Base-by-base conservation (phyloP, 2,329 filamentous ascomycete genomes). In the Hypoxylon sp. region DNA sequence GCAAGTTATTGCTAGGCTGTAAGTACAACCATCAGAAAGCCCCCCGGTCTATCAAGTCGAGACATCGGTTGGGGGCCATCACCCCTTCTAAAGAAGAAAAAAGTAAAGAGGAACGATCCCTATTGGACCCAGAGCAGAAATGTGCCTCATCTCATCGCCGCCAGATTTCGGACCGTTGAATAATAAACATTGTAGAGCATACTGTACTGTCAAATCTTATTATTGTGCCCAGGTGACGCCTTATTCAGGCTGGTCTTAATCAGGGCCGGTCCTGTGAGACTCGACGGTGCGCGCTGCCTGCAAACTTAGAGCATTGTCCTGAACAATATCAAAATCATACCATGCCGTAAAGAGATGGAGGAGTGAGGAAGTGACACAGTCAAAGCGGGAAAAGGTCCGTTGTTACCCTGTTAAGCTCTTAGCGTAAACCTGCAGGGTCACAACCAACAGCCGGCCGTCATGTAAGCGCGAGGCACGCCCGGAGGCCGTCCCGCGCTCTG, bases 311-410 rank as follows among this genome's bases (percentile, higher is more conserved):
- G 62, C 55, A 55, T 65, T 51, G 54, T 63, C 53, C 60, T 69
- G 55, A 63, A 53, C 54, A 63, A 60, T 67, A 68, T 44, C 48
- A n/a, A 51, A 65, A 60, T 59, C 51, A 59, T 56, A 62, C 63
- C 52, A 62, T 69, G 35, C 65, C 56, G 47, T 39, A 65, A 63
- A 58, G 48, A 56, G 64, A 50, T 48, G 35, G 39, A 46, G 26
- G 39, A 46, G 52, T 56, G 39, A 70, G 42, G 35, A 65, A 57
- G 68, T 62, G 63, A 68, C 65, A 69, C 60, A 70, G 58, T 66
- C 37, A 68, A 72, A 70, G 71, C 69, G 65, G 70, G 60, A 73
- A 70, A 73, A 69, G 63, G 71, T 59, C 71, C 70, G 67, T 65
- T 72, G 53, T 51, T 47, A 70, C 51, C 63, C 59, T 62, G 53